Conservation (phyloP, 2,329 filamentous ascomycete genomes). For the Phialophora chinensis region DNA sequence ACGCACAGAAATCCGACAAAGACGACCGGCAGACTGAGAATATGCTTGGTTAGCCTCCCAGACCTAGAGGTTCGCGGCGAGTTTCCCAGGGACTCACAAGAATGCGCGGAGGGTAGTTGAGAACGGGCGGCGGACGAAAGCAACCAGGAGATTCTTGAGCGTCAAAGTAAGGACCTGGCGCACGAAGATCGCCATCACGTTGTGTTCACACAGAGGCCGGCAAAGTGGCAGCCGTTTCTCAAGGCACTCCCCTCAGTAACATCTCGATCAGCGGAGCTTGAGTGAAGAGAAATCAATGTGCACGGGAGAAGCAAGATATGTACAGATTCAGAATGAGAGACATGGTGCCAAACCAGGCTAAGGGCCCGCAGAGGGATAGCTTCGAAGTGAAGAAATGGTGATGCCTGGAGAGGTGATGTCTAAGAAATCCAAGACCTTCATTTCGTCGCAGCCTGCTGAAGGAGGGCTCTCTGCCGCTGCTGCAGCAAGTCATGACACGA, state of each 20-base stretch:
- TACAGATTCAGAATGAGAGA: slow-evolving; percentile 15
- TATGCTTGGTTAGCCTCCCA: background rate
- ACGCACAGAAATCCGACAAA: slow-evolving; percentile 55
- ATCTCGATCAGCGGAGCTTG: background rate
- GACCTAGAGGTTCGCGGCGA: background rate
- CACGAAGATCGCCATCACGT: slow-evolving; percentile 47
- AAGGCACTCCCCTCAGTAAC: background rate
- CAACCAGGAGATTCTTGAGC: slow-evolving; percentile 63
- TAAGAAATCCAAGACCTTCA: slow-evolving; percentile 8
- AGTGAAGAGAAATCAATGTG: slow-evolving; percentile 7
- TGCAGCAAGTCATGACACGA: slow-evolving; percentile 5
- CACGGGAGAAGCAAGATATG: slow-evolving; percentile 13
- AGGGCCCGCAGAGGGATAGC: slow-evolving; percentile 1
- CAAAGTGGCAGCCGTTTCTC: background rate
- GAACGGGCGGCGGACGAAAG: slow-evolving; percentile 60
- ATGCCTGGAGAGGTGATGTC: slow-evolving; percentile 15
- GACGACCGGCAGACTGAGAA: slow-evolving; percentile 56
- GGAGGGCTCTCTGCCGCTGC: background rate
- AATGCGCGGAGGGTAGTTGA: slow-evolving; percentile 63
- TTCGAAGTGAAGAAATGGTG: slow-evolving; percentile 13
- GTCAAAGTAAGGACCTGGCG: slow-evolving; percentile 63
- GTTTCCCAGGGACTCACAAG: slow-evolving; percentile 39
- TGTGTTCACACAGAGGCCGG: background rate
- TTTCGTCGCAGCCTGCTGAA: slow-evolving; percentile 6
- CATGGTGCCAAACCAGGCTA: slow-evolving; percentile 2